Evolutionary conservation across 2,329 filamentous ascomycete species (phyloP).

Genomic region (Orbilia ellipsospora): DNA sequence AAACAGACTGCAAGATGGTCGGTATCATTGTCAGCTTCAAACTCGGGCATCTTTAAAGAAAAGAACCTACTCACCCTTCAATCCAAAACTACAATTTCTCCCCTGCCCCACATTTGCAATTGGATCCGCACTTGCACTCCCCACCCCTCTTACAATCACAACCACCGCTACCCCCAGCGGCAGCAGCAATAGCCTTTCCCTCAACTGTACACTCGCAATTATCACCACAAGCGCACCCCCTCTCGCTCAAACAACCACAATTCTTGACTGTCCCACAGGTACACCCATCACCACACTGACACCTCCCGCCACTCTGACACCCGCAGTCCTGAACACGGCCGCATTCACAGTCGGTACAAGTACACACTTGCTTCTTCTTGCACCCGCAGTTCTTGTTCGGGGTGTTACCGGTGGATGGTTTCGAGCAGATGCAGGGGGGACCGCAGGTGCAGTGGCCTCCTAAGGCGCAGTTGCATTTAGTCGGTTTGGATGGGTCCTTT

Average conservation of each 20-base stretch:
- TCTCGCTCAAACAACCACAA: conserved; percentile 18
- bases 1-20: neutral
- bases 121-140: conserved; percentile 28
- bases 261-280: conserved; percentile 29
- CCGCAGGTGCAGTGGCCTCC: conserved; percentile 37
- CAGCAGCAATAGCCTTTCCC: neutral
- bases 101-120: conserved; percentile 19
- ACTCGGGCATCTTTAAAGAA: neutral
- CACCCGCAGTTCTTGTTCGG: conserved; percentile 24
- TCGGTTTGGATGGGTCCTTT: neutral
- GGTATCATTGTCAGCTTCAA: neutral
- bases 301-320: conserved; percentile 25
- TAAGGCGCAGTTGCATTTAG: conserved; percentile 31
- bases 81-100: conserved; percentile 22
- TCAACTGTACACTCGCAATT: conserved; percentile 16
- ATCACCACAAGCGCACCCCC: conserved; percentile 4
- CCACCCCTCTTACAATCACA: conserved; percentile 29
- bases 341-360: conserved; percentile 28
- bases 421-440: conserved; percentile 22
- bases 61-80: neutral
- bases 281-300: conserved; percentile 39
- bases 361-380: conserved; percentile 34
- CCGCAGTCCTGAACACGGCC: conserved; percentile 40
- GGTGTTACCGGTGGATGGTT: neutral
- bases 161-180: neutral